Evolutionary conservation across 2,329 filamentous ascomycete genomes (phyloP).

Genomic region (Monosporascus cannonballus): DNA sequence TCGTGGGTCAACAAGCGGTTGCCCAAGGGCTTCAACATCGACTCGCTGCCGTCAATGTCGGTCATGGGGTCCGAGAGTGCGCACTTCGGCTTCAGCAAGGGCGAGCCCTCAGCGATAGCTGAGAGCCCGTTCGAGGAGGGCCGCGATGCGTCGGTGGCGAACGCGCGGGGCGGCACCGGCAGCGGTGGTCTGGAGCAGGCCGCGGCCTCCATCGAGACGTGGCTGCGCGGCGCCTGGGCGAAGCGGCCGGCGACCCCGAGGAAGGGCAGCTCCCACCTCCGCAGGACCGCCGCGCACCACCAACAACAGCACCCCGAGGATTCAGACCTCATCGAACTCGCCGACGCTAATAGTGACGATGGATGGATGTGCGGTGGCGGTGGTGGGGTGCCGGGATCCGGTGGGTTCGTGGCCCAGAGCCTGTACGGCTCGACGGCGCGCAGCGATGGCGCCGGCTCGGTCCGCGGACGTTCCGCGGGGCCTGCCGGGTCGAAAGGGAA

Average conservation of each 20-base stretch:
- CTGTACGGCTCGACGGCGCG: constrained; percentile 31
- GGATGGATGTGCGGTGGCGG: constrained; percentile 25
- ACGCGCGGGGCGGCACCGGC: constrained; percentile 42
- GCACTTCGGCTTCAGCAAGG: constrained; percentile 45
- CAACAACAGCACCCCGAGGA: constrained; percentile 30
- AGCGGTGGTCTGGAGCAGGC: constrained; percentile 68
- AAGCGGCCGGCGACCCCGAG: constrained; percentile 51
- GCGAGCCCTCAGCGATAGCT: constrained; percentile 36
- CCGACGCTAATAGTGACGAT: constrained; percentile 55
- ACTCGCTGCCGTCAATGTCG: constrained; percentile 61
- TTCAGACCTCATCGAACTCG: constrained; percentile 66
- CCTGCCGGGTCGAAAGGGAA: constrained; percentile 32
- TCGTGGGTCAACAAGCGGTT: constrained; percentile 78
- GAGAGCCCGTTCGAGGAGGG: constrained; percentile 47
- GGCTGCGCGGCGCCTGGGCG: constrained; percentile 76
- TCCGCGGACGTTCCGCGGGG: constrained; percentile 31
- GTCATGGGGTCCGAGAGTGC: constrained; percentile 56
- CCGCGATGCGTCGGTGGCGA: constrained; percentile 32
- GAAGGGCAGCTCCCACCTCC: constrained; percentile 26
- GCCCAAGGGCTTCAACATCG: constrained; percentile 64
- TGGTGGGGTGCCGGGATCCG: constrained; percentile 14
- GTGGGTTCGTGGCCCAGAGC: constrained; percentile 24
- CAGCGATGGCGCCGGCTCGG: constrained; percentile 29
- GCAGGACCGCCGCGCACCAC: constrained; percentile 16
- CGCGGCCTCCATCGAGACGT: constrained; percentile 81